Evolutionary conservation across 495 filamentous ascomycete species (phyloP).

Genomic region (Pyrenopolyporus hunteri): DNA sequence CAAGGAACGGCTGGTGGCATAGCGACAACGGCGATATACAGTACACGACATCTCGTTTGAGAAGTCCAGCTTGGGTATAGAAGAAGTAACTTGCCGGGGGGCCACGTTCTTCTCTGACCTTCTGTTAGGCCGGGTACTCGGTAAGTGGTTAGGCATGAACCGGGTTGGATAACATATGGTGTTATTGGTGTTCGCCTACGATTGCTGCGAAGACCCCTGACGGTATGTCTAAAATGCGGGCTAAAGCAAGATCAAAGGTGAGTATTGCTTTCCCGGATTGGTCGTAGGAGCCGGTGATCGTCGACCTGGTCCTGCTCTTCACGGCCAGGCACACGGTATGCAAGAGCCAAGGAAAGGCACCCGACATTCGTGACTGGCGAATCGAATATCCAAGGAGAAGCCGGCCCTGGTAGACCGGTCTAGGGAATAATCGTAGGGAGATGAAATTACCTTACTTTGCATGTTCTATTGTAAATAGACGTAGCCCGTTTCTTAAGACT

Average conservation of each 20-base stretch:
- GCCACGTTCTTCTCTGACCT: neutral
- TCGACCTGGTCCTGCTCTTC: conserved; percentile 1
- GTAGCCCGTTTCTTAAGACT: neutral
- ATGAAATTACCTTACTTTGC: neutral
- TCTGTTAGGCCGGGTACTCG: conserved; percentile 10
- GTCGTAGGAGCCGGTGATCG: conserved; percentile 4
- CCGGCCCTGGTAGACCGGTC: conserved; percentile 3
- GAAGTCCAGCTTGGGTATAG: conserved; percentile 23
- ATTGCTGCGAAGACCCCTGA: conserved; percentile 10
- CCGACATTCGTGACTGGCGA: neutral
- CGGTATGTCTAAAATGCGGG: conserved; percentile 4
- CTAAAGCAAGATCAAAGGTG: neutral
- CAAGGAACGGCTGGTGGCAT: conserved; percentile 32
- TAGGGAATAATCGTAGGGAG: neutral
- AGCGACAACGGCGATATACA: conserved; percentile 24
- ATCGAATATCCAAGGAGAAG: conserved; percentile 5
- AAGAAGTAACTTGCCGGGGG: conserved; percentile 13
- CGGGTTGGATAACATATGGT: conserved; percentile 3
- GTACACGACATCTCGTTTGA: conserved; percentile 25
- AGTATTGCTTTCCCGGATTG: neutral
- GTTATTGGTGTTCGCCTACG: neutral
- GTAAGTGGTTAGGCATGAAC: conserved; percentile 33
- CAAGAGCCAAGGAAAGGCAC: neutral
- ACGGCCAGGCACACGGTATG: conserved; percentile 12
- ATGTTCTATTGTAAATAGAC: neutral